Evolutionary conservation across 1,284 basidiomycete genomes (phyloP), one percentile per base, ranked within the genome.

Genomic region (Cryptococcus sp.): DNA sequence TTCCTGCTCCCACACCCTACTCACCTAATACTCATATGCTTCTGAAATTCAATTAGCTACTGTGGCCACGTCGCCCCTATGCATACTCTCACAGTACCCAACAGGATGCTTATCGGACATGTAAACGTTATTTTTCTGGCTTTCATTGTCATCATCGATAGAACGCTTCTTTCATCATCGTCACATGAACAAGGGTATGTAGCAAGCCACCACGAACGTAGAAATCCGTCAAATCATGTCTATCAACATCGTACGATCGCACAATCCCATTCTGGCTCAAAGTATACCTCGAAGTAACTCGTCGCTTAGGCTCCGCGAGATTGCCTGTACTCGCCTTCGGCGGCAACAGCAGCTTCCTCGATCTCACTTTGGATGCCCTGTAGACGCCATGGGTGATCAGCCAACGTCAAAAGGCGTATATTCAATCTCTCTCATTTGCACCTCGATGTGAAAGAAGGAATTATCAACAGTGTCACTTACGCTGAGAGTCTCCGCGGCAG

Each of bases 271-370:
- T 45, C 44, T 10, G 22, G n/a, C 44, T 45, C n/a, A 19, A 19
- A 11, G 13, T 35, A 10, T 35, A 5, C 31, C 5, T 35, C 17
- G 17, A 4, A 45, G 42, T 45, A 15, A 45, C 42, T 10, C 42
- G 8, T n/a, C n/a, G 31, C 50, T 56, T 70, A 78, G 25, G 75
- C 74, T 39, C 76, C 78, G 51, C 78, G 71, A 39, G 77, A 77
- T n/a, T 68, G 64, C 86, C 93, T 88, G 82, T 93, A 96, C 75
- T 93, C 91, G 60, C 88, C 89, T 81, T 95, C 93, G 1, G 92
- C 91, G 23, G 88, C 89, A 17, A 91, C 88, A 54, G 87, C 89
- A 60, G 94, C 83, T 71, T 94, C 91, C 67, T 95, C 91, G 56
- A 97, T 88, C 75, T 95, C 90, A 54, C 89, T 89, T 76, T 95